Base-by-base conservation (phyloP, 2,329 filamentous ascomycete genomes). In the Colletotrichum liaoningense region DNA sequence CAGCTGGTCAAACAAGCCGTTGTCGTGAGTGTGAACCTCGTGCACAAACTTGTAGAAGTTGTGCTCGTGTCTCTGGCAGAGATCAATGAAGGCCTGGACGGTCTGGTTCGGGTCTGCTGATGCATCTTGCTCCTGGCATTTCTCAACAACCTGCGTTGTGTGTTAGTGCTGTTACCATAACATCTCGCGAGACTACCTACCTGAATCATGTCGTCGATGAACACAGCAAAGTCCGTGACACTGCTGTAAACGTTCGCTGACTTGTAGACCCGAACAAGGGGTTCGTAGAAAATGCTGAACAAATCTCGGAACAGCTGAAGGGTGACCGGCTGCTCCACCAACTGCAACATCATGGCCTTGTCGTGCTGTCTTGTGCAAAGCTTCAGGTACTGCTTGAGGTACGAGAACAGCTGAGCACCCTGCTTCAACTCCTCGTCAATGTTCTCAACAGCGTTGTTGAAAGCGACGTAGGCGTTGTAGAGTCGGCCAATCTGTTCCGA, bases 1-100 rank as follows among this genome's bases (percentile, higher is more conserved):
- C 64, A 99, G 89, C 78, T 97, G 94, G 46, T 95, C 95, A 78
- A 99, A 99, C 1, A 99, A 90, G 0, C 97, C 97, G 75, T 99
- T 97, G 81, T 99, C 97, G 79, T 99, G 96, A 7, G 94, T 92
- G 80, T 99, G 97, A 1, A 99, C 96, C 84, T 99, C 97, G 82
- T 99, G 97, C 4, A 99, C 93, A 81, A 99, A 99, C 82, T 98
- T 98, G 89, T 98, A 99, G 81, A 99, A 96, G 84, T 97, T 97
- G 81, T 97, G 92, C 83, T 99, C 95, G 81, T 99, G 97, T 56
- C 97, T 91, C 77, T 94, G 93, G 82, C 97, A 99, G 26, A 99
- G 89, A 80, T 99, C 97, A 79, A 99, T 99, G 80, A 99, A 99
- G 19, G 95, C 93, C 81, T 99, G 97, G 1, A 99, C 97, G 0